These are phyloP conservation scores for Cucurbita moschata DNA, from an alignment of 306 rosid genomes.

Conservation along the genomic window DNA sequence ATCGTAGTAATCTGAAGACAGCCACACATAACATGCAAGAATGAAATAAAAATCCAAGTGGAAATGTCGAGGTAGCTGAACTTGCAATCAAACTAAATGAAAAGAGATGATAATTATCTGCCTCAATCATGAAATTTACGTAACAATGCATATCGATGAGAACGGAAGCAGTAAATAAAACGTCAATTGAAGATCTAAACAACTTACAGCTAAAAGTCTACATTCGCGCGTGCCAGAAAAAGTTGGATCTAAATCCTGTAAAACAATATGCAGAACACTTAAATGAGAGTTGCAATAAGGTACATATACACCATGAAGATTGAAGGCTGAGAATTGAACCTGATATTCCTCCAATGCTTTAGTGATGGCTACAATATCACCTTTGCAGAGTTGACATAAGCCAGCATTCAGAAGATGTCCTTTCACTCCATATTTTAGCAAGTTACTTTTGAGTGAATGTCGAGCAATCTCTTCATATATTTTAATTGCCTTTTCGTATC, in stretches of 20 bases:
- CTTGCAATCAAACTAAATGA: not conserved
- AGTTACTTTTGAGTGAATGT: conserved; percentile 65
- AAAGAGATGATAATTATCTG: not conserved
- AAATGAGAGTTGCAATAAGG: not conserved
- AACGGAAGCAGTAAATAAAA: not conserved
- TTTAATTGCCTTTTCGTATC: conserved; percentile 67
- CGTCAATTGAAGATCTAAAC: not conserved
- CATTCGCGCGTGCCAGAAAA: conserved; percentile 88
- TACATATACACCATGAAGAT: not conserved
- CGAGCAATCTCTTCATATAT: conserved; percentile 86
- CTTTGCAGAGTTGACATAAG: conserved; percentile 84
- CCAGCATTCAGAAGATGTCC: conserved; percentile 99
- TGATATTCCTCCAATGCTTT: conserved; percentile 76
- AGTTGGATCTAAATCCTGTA: conserved; percentile 92
- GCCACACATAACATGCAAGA: not conserved
- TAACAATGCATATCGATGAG: not conserved
- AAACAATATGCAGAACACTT: conserved; percentile 7
- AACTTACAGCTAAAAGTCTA: conserved; percentile 56
- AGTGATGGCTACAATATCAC: conserved; percentile 64
- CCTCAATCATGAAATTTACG: not conserved
- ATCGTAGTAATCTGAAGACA: not conserved
- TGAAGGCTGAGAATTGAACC: conserved; percentile 30
- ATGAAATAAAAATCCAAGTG: not conserved
- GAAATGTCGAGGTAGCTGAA: not conserved
- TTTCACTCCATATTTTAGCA: conserved; percentile 91